Conservation (phyloP, 768 basidiomycete species). For the Rhodotorula toruloides region DNA sequence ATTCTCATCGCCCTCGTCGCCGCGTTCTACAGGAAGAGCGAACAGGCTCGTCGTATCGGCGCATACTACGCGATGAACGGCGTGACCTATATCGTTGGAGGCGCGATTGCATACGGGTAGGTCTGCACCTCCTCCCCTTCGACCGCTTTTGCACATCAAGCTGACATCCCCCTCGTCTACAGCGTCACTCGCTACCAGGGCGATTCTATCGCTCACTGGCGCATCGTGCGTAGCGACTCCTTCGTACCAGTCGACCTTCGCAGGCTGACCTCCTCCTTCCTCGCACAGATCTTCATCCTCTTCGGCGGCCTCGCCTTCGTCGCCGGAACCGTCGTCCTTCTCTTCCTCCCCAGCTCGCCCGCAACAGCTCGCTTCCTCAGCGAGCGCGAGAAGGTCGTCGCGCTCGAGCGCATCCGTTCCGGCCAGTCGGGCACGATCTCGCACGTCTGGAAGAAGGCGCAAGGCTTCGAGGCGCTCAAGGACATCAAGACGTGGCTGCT, state of each 20-base stretch:
- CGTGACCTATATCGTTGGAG: conserved; percentile 52
- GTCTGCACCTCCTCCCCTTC: conserved; percentile 65
- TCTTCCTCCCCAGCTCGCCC: conserved; percentile 63
- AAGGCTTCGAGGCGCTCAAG: conserved; percentile 56
- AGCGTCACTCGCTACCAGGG: conserved; percentile 56
- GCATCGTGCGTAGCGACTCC: conserved; percentile 4
- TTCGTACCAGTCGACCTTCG: background rate
- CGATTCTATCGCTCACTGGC: conserved; percentile 54
- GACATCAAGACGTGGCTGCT: conserved; percentile 63
- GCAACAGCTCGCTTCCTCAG: conserved; percentile 59
- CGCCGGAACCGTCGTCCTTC: conserved; percentile 48
- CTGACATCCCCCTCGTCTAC: conserved; percentile 62
- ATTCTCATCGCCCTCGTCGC: conserved; percentile 58
- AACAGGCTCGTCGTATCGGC: conserved; percentile 59
- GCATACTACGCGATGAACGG: conserved; percentile 62
- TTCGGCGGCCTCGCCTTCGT: background rate
- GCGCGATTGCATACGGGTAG: conserved; percentile 62
- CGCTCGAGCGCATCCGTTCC: conserved; percentile 61
- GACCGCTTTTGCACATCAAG: conserved; percentile 49
- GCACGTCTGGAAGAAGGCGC: conserved; percentile 57
- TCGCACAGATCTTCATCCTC: conserved; percentile 20
- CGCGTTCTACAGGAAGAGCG: conserved; percentile 66
- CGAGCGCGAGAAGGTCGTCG: conserved; percentile 59
- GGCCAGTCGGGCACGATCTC: conserved; percentile 62
- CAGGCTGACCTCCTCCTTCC: background rate